Base-by-base conservation (phyloP, 2,329 filamentous ascomycete genomes). In the Diplodia seriata region DNA sequence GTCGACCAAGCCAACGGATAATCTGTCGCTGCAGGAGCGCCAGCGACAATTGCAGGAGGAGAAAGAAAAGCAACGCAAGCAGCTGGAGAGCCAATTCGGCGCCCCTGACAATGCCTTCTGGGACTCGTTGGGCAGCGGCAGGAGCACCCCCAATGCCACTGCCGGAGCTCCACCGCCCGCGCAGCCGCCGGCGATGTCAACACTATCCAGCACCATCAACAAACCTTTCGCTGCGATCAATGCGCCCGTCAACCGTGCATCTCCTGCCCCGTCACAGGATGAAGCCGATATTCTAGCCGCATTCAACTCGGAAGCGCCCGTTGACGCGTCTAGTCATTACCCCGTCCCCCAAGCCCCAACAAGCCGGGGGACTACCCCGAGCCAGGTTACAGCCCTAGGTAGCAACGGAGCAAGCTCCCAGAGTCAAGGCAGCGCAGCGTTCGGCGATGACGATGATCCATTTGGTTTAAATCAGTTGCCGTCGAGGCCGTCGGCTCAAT, bases 21-120 rank as follows among this genome's bases (percentile, higher is more conserved):
- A 91, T 71, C 83, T 97, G 18, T 87, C 88, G 1, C 81, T 91
- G 9, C 81, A 86, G 67, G 88, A 90, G 74, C 85, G 87, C 64
- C 89, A 91, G 77, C 85, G 82, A 74, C 90, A 88, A 70, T 80
- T 97, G 71, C 87, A 91, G 71, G 92, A 97, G 78, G 90, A 93
- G 74, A 91, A 92, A 78, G 86, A 88, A 70, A 87, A 86, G 69
- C 91, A 94, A 76, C 87, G 85, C 73, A 90, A 85, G 73, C 87
- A 89, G 76, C 86, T 89, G 73, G 92, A 95, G 71, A 85, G 87
- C 36, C 89, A 94, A 69, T 97, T 93, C 78, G 93, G 92, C 2
- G 88, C 77, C 4, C 80, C 80, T 57, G 83, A 89, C 73, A 85
- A 86, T 12, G 87, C 89, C 70, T 92, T 93, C 76, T 94, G 91